Conservation (phyloP, 495 filamentous ascomycete species). For the Beverwykella pulmonaria region DNA sequence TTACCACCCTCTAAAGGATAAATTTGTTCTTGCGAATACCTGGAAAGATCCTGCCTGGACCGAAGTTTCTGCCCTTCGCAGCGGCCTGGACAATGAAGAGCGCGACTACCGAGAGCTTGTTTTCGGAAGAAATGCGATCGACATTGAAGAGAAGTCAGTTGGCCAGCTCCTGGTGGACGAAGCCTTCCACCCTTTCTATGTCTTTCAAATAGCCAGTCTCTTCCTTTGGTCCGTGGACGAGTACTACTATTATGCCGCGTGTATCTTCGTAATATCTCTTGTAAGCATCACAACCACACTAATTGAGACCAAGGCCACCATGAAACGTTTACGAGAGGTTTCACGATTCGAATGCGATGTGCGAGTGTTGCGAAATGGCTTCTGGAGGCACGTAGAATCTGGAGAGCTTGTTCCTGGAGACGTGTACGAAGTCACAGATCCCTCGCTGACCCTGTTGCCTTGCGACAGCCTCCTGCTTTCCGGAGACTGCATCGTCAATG, state of each 20-base stretch:
- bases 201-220: slow-evolving; percentile 95
- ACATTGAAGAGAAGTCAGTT: slow-evolving; percentile 85
- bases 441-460: slow-evolving; percentile 88
- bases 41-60: slow-evolving; percentile 96
- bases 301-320: slow-evolving; percentile 89
- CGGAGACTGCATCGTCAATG: slow-evolving; percentile 98
- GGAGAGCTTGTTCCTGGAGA: slow-evolving; percentile 92
- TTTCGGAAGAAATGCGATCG: slow-evolving; percentile 86
- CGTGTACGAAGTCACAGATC: slow-evolving; percentile 96
- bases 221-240: slow-evolving; percentile 92
- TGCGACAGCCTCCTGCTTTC: slow-evolving; percentile 90
- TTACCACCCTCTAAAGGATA: slow-evolving; percentile 85
- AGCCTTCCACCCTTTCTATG: slow-evolving; percentile 97
- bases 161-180: slow-evolving; percentile 87
- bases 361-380: slow-evolving; percentile 88
- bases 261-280: slow-evolving; percentile 93
- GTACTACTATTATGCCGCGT: slow-evolving; percentile 96
- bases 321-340: slow-evolving; percentile 87
- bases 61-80: slow-evolving; percentile 71
- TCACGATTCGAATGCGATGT: slow-evolving; percentile 94
- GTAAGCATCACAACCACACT: slow-evolving; percentile 89
- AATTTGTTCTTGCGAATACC: slow-evolving; percentile 77
- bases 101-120: slow-evolving; percentile 79
- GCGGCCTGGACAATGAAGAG: slow-evolving; percentile 88
- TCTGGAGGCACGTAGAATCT: slow-evolving; percentile 88